phyloP scores from a whole-genome alignment of 2,329 filamentous ascomycete species.

The Penicillium sp. region DNA sequence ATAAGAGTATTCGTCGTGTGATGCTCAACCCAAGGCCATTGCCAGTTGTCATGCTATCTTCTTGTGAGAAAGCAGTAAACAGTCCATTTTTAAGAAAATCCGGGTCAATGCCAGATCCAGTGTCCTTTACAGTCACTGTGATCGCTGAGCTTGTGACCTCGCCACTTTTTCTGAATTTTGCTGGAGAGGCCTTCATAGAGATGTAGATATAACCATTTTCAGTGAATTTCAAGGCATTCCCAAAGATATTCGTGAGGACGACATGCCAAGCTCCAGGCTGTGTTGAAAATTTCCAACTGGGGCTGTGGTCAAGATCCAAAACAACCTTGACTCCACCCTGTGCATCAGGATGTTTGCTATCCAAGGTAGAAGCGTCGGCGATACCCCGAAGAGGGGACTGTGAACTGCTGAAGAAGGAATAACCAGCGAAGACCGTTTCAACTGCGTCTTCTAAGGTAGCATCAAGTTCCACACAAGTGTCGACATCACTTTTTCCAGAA shows the following conservation, averaged over 20 bases:
- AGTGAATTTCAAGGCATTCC: constrained; percentile 22
- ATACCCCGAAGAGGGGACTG: neutral
- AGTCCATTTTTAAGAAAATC: constrained; percentile 27
- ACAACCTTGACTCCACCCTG: constrained; percentile 8
- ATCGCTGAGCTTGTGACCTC: constrained; percentile 12
- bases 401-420: constrained; percentile 10
- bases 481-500: neutral
- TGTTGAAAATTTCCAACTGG: constrained; percentile 13
- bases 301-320: constrained; percentile 11
- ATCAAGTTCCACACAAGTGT: constrained; percentile 15
- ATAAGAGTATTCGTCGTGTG: constrained; percentile 44
- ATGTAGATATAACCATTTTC: constrained; percentile 11
- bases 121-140: constrained; percentile 29
- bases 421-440: constrained; percentile 19
- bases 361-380: neutral
- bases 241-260: constrained; percentile 19
- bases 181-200: constrained; percentile 4
- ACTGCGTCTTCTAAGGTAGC: constrained; percentile 14
- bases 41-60: constrained; percentile 55
- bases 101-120: constrained; percentile 32
- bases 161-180: neutral
- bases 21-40: constrained; percentile 63
- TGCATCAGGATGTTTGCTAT: neutral
- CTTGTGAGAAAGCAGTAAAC: constrained; percentile 62
- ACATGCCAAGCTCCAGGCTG: constrained; percentile 15